Evolutionary conservation across 306 rosid species (phyloP), one percentile per base, ranked within the genome.

Genomic region (Mucuna pruriens): DNA sequence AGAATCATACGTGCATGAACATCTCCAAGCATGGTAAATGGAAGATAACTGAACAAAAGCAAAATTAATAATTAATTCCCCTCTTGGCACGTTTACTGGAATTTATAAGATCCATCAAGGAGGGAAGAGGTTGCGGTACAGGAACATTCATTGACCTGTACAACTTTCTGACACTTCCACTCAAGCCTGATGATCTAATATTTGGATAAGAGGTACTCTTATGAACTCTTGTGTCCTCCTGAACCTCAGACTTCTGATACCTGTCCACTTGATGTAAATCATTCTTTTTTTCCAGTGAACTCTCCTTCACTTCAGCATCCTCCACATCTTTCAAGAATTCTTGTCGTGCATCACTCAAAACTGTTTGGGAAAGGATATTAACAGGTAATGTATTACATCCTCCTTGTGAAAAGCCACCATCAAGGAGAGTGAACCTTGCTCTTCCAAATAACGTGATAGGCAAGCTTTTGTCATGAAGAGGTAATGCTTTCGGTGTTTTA

Each of bases 91-190:
- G 86, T 89, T 92, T 92, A 74, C 55, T 81, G 45, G 87, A 57
- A 33, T 89, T 94, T 90, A 86, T 69, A 16, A 89, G 93, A 64
- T 84, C 86, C 71, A 76, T 77, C 38, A 94, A 86, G 4, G 95
- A 88, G 57, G 97, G 95, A 85, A 92, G 97, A 42, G 95, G 98
- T 82, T 81, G 77, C 48, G 92, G 98, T 77, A 90, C 87, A 64
- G 95, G 84, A 63, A 92, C 88, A 78, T 89, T 90, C 91, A 85
- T 90, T 54, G 91, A 84, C 86, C 94, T 86, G 82, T 90, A 90
- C 80, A 88, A 55, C 88, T 85, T 90, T 80, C 88, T 81, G 40
- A 89, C 74, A 63, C 79, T 57, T 49, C 76, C 92, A 51, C 77
- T 86, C 77, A 89, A 90, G 44, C 85, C 86, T 9, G 90, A 76